These are phyloP conservation scores for Luvunga scandens DNA, from an alignment of 345 rosid genomes.

Conservation along the genomic window DNA sequence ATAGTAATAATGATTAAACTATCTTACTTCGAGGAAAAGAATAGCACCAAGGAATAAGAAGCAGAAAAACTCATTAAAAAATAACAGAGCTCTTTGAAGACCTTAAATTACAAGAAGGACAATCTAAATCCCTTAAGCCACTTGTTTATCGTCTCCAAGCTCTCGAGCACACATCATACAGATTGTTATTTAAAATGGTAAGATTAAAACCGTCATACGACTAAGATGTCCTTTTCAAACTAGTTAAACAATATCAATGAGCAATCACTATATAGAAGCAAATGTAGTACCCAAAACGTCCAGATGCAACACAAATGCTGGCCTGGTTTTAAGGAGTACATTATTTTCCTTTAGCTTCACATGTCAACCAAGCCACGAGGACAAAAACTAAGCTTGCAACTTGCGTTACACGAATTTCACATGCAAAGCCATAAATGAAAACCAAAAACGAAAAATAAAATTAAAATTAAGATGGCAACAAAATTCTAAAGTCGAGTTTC, in stretches of 20 bases:
- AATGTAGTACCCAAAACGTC: slow-evolving; percentile 72
- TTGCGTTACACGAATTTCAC: neutral
- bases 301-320: slow-evolving; percentile 47
- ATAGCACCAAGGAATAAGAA: neutral
- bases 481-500: neutral
- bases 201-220: neutral
- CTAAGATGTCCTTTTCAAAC: neutral
- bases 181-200: neutral
- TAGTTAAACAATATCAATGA: neutral
- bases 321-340: slow-evolving; percentile 71
- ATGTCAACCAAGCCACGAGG: slow-evolving; percentile 21
- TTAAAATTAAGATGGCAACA: neutral
- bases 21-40: neutral
- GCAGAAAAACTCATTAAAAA: neutral
- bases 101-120: neutral
- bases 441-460: neutral
- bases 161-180: neutral
- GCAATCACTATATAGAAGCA: neutral
- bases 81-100: neutral
- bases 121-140: neutral
- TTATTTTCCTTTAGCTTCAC: slow-evolving; percentile 44
- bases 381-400: neutral
- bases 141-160: neutral
- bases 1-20: neutral
- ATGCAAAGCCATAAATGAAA: slow-evolving; percentile 19